Percentiles rank a stretch among this genome's conserved stretches.
Conservation (phyloP, 768 basidiomycete genomes). For the Rhodotorula diobovata region DNA sequence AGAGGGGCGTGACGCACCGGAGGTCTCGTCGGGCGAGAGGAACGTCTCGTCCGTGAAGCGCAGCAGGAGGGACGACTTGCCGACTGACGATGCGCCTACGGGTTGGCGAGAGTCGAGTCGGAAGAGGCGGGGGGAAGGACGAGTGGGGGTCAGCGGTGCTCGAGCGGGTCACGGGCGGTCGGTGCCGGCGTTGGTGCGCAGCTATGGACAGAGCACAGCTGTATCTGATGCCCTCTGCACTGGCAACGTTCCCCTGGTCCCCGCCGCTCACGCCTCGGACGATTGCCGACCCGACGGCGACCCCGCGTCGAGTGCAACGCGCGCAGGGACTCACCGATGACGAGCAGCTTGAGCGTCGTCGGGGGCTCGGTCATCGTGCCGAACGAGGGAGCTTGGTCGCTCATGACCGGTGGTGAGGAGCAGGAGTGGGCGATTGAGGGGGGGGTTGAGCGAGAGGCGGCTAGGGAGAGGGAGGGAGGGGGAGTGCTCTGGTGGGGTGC, state of each 20-base stretch:
- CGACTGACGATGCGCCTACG: conserved; percentile 56
- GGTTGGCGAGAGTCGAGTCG: too few species aligned
- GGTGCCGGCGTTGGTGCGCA: too few species aligned
- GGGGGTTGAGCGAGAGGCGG: not conserved
- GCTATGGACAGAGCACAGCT: too few species aligned
- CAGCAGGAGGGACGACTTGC: conserved; percentile 82
- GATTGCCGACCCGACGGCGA: too few species aligned
- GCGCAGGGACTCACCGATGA: conserved; percentile 52
- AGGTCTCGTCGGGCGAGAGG: conserved; percentile 83
- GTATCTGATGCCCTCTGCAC: too few species aligned
- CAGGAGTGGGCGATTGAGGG: not conserved
- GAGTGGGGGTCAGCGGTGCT: not conserved
- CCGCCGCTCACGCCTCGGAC: too few species aligned
- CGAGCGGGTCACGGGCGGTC: too few species aligned
- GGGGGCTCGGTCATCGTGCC: conserved; percentile 27
- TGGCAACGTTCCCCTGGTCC: too few species aligned
- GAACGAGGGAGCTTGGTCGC: conserved; percentile 9
- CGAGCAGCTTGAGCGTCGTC: conserved; percentile 69
- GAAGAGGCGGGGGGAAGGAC: not conserved
- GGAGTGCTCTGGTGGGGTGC: too few species aligned
- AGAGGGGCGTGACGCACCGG: conserved; percentile 62
- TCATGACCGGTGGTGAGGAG: not conserved
- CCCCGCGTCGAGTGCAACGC: too few species aligned
- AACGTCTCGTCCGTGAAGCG: conserved; percentile 97
- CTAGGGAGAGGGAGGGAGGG: too few species aligned